Evolutionary conservation across 129 eudicot species (phyloP).

Genomic region (sunflower (Helianthus annuus)): DNA sequence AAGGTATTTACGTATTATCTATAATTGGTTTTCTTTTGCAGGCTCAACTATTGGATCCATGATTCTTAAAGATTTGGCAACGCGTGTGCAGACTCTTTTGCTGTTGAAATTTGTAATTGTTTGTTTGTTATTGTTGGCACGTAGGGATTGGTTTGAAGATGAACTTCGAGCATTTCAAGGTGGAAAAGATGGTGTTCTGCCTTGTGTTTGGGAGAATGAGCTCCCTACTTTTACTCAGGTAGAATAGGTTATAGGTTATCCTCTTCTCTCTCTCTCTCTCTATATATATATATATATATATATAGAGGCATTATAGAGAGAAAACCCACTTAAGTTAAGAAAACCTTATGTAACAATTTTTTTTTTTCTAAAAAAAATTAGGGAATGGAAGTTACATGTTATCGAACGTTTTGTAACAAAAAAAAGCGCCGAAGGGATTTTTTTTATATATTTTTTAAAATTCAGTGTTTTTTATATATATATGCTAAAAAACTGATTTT

Average conservation of each 20-base stretch:
- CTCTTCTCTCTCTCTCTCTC: background rate
- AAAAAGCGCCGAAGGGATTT: too few species aligned
- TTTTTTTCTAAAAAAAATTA: too few species aligned
- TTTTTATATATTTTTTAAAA: too few species aligned
- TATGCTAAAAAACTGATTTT: too few species aligned
- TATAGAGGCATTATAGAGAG: too few species aligned
- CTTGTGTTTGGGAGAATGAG: conserved; percentile 95
- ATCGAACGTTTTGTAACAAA: too few species aligned
- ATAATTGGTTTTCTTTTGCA: background rate
- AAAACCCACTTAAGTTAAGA: too few species aligned
- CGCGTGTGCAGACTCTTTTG: conserved; percentile 7
- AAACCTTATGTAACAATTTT: too few species aligned
- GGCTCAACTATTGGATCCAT: conserved; percentile 1
- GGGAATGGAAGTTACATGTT: too few species aligned
- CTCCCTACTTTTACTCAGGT: conserved; percentile 94
- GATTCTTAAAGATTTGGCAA: conserved; percentile 7
- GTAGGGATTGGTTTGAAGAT: conserved; percentile 97
- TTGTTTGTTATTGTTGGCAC: conserved; percentile 19
- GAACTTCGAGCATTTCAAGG: conserved; percentile 98
- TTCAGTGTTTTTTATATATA: too few species aligned
- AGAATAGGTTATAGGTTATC: conserved; percentile 5
- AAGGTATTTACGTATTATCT: conserved; percentile 50
- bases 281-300: background rate
- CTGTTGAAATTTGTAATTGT: background rate
- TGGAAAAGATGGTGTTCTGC: conserved; percentile 89